Percentiles rank a stretch among this genome's conserved stretches.
phyloP scores from a whole-genome alignment of 2,329 filamentous ascomycete species.

The Thermothelomyces thermophilus region DNA sequence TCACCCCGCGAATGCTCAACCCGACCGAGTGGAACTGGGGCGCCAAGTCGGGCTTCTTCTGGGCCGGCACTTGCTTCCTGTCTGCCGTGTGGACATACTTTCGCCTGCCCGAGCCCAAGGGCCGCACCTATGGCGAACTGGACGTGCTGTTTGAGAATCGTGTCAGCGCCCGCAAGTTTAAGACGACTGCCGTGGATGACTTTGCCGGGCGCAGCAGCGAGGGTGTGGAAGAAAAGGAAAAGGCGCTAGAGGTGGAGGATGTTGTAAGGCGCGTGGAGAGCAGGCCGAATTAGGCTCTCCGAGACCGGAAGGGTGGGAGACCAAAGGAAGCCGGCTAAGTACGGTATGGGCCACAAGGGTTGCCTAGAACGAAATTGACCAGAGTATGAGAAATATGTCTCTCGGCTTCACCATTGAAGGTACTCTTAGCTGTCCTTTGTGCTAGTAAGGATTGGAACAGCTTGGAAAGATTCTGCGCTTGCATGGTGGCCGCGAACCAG shows the following conservation, averaged over 20 bases:
- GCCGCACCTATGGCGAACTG: constrained; percentile 21
- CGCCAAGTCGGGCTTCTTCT: constrained; percentile 22
- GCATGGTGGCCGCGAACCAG: too few species aligned
- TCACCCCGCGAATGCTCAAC: constrained; percentile 24
- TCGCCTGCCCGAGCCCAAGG: constrained; percentile 23
- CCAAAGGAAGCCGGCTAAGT: too few species aligned
- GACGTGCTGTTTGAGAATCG: constrained; percentile 24
- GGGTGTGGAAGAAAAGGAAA: neutral
- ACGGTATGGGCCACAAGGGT: too few species aligned
- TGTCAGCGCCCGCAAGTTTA: constrained; percentile 19
- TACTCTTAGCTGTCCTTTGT: too few species aligned
- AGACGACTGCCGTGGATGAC: neutral
- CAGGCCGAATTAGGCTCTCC: neutral
- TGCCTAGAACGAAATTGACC: too few species aligned
- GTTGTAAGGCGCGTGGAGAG: neutral
- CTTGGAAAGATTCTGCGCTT: too few species aligned
- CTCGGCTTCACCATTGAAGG: too few species aligned
- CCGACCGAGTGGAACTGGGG: constrained; percentile 20
- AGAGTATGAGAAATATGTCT: too few species aligned
- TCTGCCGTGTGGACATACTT: constrained; percentile 29
- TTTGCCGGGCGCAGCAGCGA: neutral
- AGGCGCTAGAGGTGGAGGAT: neutral
- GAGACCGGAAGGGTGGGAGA: too few species aligned
- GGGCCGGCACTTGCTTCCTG: constrained; percentile 35
- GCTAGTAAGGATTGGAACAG: too few species aligned